Percentiles rank a stretch among this genome's conserved stretches.
These are phyloP conservation scores for Sideroxylon spinosum DNA, from an alignment of 179 eudicot species.

Conservation along the genomic window DNA sequence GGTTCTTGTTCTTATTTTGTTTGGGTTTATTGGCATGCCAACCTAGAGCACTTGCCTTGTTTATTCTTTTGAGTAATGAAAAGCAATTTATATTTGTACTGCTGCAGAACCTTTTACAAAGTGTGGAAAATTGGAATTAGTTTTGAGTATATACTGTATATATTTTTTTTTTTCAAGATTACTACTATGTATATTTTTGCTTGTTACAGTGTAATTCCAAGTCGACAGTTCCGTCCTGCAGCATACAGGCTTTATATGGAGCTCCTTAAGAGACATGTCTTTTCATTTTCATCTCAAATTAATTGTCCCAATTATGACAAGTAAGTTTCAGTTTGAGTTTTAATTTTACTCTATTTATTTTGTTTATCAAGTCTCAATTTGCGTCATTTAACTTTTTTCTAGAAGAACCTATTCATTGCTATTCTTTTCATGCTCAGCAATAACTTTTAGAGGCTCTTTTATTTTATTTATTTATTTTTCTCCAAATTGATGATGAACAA, in stretches of 20 bases:
- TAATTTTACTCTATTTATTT: neutral
- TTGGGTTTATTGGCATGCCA: neutral
- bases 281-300: slow-evolving; percentile 53
- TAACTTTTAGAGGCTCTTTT: no score
- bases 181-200: neutral
- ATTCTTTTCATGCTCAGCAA: no score
- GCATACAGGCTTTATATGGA: slow-evolving; percentile 85
- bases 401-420: no score
- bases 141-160: neutral
- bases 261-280: slow-evolving; percentile 60
- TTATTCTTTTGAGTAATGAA: neutral
- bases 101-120: neutral
- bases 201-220: slow-evolving; percentile 60
- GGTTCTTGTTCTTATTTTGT: slow-evolving; percentile 6
- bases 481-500: no score
- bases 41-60: neutral
- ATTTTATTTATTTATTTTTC: no score
- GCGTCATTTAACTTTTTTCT: no score
- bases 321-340: slow-evolving; percentile 24
- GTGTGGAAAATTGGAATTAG: neutral
- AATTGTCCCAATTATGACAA: slow-evolving; percentile 48
- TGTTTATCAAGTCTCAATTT: neutral
- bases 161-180: neutral
- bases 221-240: slow-evolving; percentile 55
- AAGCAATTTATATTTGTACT: neutral